Evolutionary conservation across 345 rosid species (phyloP), one percentile per base, ranked within the genome.

Genomic region (Zanthoxylum bungeanum): DNA sequence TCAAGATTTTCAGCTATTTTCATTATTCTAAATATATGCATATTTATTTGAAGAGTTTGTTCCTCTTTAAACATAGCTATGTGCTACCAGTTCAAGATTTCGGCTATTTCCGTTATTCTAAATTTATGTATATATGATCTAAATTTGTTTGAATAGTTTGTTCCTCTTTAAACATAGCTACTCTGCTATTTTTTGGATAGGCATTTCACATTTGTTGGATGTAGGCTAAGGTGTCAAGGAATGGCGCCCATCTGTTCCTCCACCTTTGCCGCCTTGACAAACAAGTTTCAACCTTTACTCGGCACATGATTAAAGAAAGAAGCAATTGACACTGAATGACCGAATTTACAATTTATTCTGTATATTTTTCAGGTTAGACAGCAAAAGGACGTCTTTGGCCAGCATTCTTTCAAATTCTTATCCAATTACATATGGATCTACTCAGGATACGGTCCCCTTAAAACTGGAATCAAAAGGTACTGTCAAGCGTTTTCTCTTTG

Each of bases 401-500:
- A 65, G 62, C 97, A 95, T 55, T 87, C 91, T 77, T 87, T 78
- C 79, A 92, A 89, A 81, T 91, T 92, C 69, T 80, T 95, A 75
- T 86, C 90, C 70, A 78, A 75, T 60, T 92, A 92, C 84, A 82
- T 91, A 60, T 87, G 83, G 88, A 83, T 89, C 75, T 88, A 86
- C 82, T 92, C 92, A 3, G 94, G 98, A 69, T 57, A 56, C 51
- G 93, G 98, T 81, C 91, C 91, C 64, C 85, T 75, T 37, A 89
- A 86, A 82, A 70, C 80, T 69, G 98, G 98, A 75, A 81, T 95
- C 82, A 82, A 73, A 85, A 92, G 98, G 98, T 94, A 57, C 61
- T 61, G 27, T 28, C 62, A 1, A 9, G 14, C 65, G 27, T 36
- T 39, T 27, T 36, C 9, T n/a, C 62, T 60, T 52, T 24, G 16